Conservation (phyloP, 2,329 filamentous ascomycete species). For the Paecilomyces fulvus region DNA sequence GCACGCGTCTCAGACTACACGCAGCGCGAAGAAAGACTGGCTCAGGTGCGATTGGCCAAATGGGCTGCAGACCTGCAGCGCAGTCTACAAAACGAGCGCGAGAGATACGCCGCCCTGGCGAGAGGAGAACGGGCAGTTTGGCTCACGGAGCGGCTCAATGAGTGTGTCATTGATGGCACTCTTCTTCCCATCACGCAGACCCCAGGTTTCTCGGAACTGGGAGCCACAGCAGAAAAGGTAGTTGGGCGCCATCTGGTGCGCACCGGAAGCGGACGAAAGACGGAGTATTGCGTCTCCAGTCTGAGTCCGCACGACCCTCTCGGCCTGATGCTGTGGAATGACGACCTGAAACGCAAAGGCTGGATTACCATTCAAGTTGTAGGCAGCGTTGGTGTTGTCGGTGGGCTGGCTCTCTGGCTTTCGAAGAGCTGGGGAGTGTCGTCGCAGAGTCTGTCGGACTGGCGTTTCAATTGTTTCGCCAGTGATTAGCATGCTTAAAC, state of each 20-base stretch:
- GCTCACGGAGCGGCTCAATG: conserved; percentile 58
- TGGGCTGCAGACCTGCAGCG: conserved; percentile 77
- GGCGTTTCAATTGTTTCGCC: conserved; percentile 18
- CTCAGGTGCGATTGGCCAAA: conserved; percentile 64
- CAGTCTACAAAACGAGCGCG: conserved; percentile 65
- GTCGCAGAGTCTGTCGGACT: conserved; percentile 21
- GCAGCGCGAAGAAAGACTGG: conserved; percentile 52
- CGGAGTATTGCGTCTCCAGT: conserved; percentile 25
- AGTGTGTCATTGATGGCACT: conserved; percentile 59
- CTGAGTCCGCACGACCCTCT: conserved; percentile 64
- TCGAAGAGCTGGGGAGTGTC: conserved; percentile 34
- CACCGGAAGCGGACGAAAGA: conserved; percentile 14
- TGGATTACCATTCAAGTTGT: conserved; percentile 64
- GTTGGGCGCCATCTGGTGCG: conserved; percentile 15
- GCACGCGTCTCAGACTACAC: conserved; percentile 53
- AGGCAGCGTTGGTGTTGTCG: conserved; percentile 64
- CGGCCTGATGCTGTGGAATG: conserved; percentile 62
- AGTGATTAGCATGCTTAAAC: neutral
- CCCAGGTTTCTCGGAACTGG: conserved; percentile 18
- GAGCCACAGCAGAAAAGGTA: conserved; percentile 16
- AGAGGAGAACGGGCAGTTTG: conserved; percentile 58
- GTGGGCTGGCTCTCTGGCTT: conserved; percentile 61
- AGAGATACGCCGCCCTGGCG: conserved; percentile 56
- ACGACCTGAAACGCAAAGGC: conserved; percentile 56
- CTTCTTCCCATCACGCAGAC: conserved; percentile 45